Evolutionary conservation across 225 moss, liverwort and hornwort species (phyloP).

Genomic region (Polytrichum formosum): DNA sequence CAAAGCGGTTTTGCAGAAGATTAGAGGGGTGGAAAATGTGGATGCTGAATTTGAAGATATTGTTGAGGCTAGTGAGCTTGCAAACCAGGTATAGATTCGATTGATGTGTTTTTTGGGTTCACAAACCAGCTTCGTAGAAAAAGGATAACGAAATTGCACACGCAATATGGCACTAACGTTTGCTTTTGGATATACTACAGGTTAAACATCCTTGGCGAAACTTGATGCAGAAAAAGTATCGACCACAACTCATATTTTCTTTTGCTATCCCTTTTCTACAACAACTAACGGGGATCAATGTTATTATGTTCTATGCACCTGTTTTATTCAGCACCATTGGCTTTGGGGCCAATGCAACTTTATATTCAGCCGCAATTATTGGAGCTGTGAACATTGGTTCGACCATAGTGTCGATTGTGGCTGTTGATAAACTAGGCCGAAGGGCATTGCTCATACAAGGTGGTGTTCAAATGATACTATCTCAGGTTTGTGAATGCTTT

Average conservation of each 20-base stretch:
- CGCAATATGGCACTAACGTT: not conserved
- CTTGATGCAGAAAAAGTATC: conserved; percentile 22
- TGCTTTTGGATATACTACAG: not conserved
- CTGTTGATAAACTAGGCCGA: conserved; percentile 44
- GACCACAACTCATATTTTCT: conserved; percentile 47
- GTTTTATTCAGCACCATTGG: conserved; percentile 50
- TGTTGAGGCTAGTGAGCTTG: not conserved
- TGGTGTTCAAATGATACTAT: conserved; percentile 58
- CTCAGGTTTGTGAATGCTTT: conserved; percentile 17
- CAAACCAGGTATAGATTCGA: not conserved
- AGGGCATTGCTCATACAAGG: conserved; percentile 41
- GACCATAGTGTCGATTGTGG: conserved; percentile 38
- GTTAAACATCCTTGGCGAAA: conserved; percentile 35
- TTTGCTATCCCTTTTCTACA: conserved; percentile 51
- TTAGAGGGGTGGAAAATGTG: conserved; percentile 6
- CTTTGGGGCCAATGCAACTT: conserved; percentile 41
- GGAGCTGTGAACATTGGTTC: conserved; percentile 47
- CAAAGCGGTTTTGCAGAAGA: not conserved
- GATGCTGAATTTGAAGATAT: conserved; percentile 11
- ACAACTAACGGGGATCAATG: conserved; percentile 62
- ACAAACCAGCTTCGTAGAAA: not conserved
- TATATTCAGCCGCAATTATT: conserved; percentile 46
- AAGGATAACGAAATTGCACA: too few species aligned
- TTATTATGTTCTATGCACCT: conserved; percentile 51
- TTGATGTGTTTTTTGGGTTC: not conserved